Conservation (phyloP, 2,329 filamentous ascomycete genomes). For the Didymellaceae sp. region DNA sequence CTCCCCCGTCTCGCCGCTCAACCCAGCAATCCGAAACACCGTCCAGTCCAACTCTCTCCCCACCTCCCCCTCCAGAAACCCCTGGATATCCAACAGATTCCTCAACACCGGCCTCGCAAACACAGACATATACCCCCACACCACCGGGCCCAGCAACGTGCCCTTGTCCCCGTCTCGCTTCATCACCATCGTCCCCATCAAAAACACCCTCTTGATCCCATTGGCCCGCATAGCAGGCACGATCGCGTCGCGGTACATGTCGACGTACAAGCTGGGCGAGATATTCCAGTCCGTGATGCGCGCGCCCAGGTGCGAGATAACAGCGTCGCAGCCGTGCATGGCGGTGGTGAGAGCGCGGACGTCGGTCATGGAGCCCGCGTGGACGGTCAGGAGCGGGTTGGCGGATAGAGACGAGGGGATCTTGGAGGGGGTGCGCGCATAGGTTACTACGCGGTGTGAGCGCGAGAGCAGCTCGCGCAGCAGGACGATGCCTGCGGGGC, state of each 20-base stretch:
- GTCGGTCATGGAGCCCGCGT: conserved; percentile 1
- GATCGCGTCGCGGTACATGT: conserved; percentile 2
- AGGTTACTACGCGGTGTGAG: background rate
- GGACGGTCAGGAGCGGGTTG: background rate
- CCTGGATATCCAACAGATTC: background rate
- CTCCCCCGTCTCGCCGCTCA: conserved; percentile 3
- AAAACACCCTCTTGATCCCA: background rate
- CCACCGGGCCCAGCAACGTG: background rate
- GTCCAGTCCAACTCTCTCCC: conserved; percentile 11
- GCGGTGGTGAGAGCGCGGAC: background rate
- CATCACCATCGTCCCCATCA: conserved; percentile 9
- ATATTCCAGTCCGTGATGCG: background rate
- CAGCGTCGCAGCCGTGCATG: background rate
- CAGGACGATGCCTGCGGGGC: conserved; percentile 7
- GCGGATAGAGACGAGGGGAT: background rate
- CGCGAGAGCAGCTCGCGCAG: conserved; percentile 8
- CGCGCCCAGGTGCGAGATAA: conserved; percentile 4
- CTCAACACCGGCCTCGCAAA: background rate
- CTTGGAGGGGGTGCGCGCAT: conserved; percentile 10
- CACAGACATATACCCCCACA: conserved; percentile 1
- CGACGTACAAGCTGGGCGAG: background rate
- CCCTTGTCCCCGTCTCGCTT: background rate
- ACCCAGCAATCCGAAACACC: conserved; percentile 5
- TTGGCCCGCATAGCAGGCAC: conserved; percentile 1
- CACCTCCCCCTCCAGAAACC: conserved; percentile 1